Evolutionary conservation across 176 grass and related monocot species (phyloP).

Genomic region (Zea luxurians): DNA sequence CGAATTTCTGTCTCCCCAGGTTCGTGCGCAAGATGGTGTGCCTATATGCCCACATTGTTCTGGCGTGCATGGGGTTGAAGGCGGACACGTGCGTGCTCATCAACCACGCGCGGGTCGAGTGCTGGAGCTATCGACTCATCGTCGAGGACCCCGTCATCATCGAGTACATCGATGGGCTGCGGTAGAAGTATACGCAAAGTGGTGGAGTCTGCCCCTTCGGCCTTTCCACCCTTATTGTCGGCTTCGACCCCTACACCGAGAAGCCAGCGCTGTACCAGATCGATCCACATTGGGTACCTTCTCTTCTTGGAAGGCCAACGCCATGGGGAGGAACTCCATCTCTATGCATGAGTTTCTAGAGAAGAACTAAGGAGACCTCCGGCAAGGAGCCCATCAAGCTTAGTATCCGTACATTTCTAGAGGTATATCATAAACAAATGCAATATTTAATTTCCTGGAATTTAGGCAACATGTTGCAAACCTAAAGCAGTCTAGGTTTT

Average conservation of each 20-base stretch:
- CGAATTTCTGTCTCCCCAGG: slow-evolving; percentile 34
- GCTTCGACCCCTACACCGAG: slow-evolving; percentile 44
- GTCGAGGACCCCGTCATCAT: too few relatives aligned
- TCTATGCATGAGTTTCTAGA: slow-evolving; percentile 91
- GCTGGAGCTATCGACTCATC: too few relatives aligned
- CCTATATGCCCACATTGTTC: slow-evolving; percentile 79
- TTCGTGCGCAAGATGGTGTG: slow-evolving; percentile 81
- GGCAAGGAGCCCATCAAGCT: slow-evolving; percentile 93
- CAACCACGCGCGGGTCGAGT: slow-evolving; percentile 82
- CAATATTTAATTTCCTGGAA: not conserved
- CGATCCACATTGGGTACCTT: slow-evolving; percentile 81
- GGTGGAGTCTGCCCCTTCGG: too few relatives aligned
- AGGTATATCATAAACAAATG: slow-evolving; percentile 36
- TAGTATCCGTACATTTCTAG: slow-evolving; percentile 69
- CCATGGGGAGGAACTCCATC: slow-evolving; percentile 88
- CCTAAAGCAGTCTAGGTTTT: not conserved
- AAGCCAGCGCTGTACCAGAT: slow-evolving; percentile 81
- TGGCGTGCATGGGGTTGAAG: slow-evolving; percentile 92
- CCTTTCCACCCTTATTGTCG: too few relatives aligned
- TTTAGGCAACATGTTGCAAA: not conserved
- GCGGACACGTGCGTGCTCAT: slow-evolving; percentile 87
- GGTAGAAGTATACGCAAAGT: too few relatives aligned
- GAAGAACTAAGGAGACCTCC: slow-evolving; percentile 94
- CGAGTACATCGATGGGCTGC: too few relatives aligned
- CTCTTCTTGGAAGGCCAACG: slow-evolving; percentile 92